Evolutionary conservation across 2,329 filamentous ascomycete species (phyloP).

Genomic region (Beauveria brongniartii): DNA sequence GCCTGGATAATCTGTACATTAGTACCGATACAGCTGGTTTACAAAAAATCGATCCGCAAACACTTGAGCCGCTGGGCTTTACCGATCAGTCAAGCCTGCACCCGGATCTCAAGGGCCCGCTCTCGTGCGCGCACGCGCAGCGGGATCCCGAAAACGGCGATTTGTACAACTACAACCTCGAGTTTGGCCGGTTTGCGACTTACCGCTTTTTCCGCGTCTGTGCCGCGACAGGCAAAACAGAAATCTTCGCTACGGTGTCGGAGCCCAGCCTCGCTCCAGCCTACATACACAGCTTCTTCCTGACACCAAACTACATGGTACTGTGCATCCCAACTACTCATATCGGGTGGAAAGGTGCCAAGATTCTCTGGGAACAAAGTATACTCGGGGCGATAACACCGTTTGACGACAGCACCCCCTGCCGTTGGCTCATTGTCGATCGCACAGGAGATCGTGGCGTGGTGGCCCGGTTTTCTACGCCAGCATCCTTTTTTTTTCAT

Average conservation of each 20-base stretch:
- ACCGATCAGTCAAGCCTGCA: slow-evolving; percentile 55
- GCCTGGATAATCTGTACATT: slow-evolving; percentile 42
- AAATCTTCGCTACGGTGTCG: slow-evolving; percentile 61
- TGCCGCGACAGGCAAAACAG: slow-evolving; percentile 54
- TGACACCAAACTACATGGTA: slow-evolving; percentile 63
- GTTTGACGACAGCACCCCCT: slow-evolving; percentile 48
- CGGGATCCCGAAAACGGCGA: slow-evolving; percentile 67
- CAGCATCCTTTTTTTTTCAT: slow-evolving; percentile 72
- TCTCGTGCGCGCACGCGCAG: slow-evolving; percentile 64
- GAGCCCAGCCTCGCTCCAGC: slow-evolving; percentile 44
- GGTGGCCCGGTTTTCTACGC: slow-evolving; percentile 58
- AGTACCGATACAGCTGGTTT: slow-evolving; percentile 48
- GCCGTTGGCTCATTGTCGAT: slow-evolving; percentile 69
- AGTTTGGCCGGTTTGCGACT: slow-evolving; percentile 44
- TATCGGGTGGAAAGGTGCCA: slow-evolving; percentile 47
- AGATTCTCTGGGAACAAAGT: slow-evolving; percentile 57
- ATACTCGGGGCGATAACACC: slow-evolving; percentile 58
- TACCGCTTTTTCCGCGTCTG: slow-evolving; percentile 66
- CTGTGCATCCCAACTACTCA: slow-evolving; percentile 65
- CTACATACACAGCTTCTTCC: slow-evolving; percentile 78
- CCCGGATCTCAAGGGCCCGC: slow-evolving; percentile 56
- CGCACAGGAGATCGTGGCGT: slow-evolving; percentile 53
- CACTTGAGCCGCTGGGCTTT: slow-evolving; percentile 63
- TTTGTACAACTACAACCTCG: slow-evolving; percentile 75
- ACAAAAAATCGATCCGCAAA: slow-evolving; percentile 58